Evolutionary conservation across 768 basidiomycete species (phyloP).

Genomic region (Agaricus blazei): DNA sequence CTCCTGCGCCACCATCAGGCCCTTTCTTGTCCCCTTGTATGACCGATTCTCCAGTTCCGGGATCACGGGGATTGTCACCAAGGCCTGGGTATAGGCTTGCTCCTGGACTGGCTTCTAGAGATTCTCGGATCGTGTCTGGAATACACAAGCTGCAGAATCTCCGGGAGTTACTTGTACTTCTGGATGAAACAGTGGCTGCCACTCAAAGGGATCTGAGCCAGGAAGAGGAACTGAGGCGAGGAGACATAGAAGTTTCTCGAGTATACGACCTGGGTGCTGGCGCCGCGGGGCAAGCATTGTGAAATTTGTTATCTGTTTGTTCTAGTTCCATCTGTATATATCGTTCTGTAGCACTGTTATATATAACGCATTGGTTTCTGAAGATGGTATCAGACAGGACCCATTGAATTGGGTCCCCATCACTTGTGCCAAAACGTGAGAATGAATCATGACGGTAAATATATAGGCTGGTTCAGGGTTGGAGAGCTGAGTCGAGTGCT

Average conservation of each 20-base stretch:
- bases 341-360: neutral
- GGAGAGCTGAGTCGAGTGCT: neutral
- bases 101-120: neutral
- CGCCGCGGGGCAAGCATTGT: neutral
- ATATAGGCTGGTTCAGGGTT: too few relatives aligned
- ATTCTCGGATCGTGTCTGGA: conserved; percentile 1
- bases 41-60: neutral
- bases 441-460: neutral
- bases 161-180: neutral
- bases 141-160: conserved; percentile 1
- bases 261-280: neutral
- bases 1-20: neutral
- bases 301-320: neutral
- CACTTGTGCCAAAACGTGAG: conserved; percentile 4
- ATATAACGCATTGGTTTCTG: neutral
- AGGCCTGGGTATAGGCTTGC: neutral
- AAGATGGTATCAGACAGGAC: too few relatives aligned
- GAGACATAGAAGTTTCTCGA: neutral
- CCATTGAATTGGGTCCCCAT: neutral
- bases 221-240: neutral
- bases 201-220: neutral
- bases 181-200: conserved; percentile 1
- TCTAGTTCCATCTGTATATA: neutral
- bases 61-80: neutral
- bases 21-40: neutral